Conservation (phyloP, 2,329 filamentous ascomycete species). For the Scolecobasidium constrictum region DNA sequence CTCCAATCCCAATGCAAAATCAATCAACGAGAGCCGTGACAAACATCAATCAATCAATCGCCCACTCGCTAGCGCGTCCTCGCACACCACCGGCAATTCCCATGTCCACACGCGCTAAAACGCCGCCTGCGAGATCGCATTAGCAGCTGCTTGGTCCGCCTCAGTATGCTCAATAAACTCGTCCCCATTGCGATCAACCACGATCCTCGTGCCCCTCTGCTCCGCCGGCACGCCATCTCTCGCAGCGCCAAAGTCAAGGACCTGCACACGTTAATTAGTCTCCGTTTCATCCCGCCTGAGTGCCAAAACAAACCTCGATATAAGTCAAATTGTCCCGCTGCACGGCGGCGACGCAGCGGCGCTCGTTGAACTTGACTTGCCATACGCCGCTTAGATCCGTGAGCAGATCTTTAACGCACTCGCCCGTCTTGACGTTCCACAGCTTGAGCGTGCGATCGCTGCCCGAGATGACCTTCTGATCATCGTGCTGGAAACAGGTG, state of each 20-base stretch:
- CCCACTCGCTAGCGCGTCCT: not conserved
- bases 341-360: slow-evolving; percentile 90
- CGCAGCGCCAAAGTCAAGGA: slow-evolving; percentile 91
- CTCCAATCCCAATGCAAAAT: too few relatives aligned
- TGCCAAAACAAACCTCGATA: slow-evolving; percentile 65
- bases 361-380: slow-evolving; percentile 97
- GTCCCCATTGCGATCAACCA: slow-evolving; percentile 30
- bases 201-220: slow-evolving; percentile 68
- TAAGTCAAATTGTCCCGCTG: slow-evolving; percentile 89
- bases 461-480: slow-evolving; percentile 90
- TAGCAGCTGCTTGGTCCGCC: slow-evolving; percentile 8
- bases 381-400: slow-evolving; percentile 94
- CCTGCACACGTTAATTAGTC: too few relatives aligned
- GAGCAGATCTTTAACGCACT: slow-evolving; percentile 84
- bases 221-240: slow-evolving; percentile 73
- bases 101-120: not conserved
- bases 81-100: slow-evolving; percentile 6
- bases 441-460: slow-evolving; percentile 95
- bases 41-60: too few relatives aligned
- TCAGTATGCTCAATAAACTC: slow-evolving; percentile 14
- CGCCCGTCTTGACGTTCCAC: slow-evolving; percentile 91
- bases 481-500: slow-evolving; percentile 97
- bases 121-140: slow-evolving; percentile 1
- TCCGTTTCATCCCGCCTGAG: too few relatives aligned
- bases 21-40: too few relatives aligned